A percentile compares a stretch with the other conserved stretches of the same genome.
phyloP scores from a whole-genome alignment of 1,139 yeast species.

The Pichia sp. region DNA sequence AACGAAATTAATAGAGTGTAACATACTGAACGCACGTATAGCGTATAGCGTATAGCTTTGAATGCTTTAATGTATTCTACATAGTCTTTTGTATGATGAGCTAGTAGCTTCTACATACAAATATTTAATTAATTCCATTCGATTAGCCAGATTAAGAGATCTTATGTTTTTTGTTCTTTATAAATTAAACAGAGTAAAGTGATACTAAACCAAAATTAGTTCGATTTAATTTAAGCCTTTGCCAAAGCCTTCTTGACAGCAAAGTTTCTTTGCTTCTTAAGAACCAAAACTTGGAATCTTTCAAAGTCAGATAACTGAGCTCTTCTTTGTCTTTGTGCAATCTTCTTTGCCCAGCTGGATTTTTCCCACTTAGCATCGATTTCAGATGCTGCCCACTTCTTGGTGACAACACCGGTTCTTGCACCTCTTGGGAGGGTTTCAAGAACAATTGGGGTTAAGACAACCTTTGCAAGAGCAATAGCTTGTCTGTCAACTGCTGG shows the following conservation, averaged over 20 bases:
- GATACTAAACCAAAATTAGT: too few relatives aligned
- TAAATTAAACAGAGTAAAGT: too few relatives aligned
- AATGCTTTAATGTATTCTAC: too few relatives aligned
- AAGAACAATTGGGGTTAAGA: conserved; percentile 87
- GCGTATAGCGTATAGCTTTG: too few relatives aligned
- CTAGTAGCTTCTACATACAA: too few relatives aligned
- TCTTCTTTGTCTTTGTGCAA: conserved; percentile 92
- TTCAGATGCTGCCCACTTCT: conserved; percentile 93
- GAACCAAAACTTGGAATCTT: conserved; percentile 98
- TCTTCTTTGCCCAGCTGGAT: conserved; percentile 96
- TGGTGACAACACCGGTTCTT: conserved; percentile 74
- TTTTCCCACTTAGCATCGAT: conserved; percentile 87
- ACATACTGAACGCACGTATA: too few relatives aligned
- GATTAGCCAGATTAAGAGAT: too few relatives aligned
- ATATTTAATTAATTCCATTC: too few relatives aligned
- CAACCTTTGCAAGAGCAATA: conserved; percentile 76
- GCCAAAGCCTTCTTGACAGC: conserved; percentile 90
- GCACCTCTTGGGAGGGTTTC: conserved; percentile 91
- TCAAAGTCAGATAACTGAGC: conserved; percentile 91
- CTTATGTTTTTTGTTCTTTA: too few relatives aligned
- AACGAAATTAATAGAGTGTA: too few relatives aligned
- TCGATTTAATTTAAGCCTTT: conserved; percentile 55
- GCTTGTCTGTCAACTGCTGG: conserved; percentile 96
- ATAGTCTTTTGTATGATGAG: too few relatives aligned
- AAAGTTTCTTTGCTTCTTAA: conserved; percentile 94